Evolutionary conservation across 2,329 filamentous ascomycete species (phyloP).

Genomic region (Diplodia sapinea): DNA sequence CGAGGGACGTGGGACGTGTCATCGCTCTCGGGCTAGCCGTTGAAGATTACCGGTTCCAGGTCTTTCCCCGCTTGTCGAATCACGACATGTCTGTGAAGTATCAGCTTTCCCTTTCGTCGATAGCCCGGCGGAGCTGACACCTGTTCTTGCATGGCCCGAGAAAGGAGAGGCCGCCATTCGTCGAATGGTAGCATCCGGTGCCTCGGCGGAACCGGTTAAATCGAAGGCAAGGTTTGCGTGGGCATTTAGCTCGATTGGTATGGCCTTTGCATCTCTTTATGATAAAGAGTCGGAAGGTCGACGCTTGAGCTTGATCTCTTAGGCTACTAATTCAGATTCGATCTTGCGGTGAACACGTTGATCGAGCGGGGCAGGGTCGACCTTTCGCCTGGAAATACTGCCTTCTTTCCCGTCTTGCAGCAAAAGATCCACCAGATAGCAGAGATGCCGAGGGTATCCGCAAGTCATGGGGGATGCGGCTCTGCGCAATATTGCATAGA

Average conservation of each 20-base stretch:
- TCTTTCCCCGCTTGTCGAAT: not conserved
- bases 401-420: not conserved
- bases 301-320: not conserved
- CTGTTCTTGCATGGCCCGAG: not conserved
- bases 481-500: not conserved
- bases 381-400: not conserved
- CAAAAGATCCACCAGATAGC: not conserved
- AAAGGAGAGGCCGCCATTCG: not conserved
- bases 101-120: not conserved
- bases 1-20: not conserved
- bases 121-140: not conserved
- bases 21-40: not conserved
- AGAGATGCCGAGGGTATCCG: not conserved
- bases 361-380: not conserved
- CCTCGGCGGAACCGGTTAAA: not conserved
- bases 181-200: not conserved
- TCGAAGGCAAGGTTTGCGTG: not conserved
- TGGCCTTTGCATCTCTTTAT: not conserved
- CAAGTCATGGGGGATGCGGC: not conserved
- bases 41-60: not conserved
- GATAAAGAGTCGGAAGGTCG: not conserved
- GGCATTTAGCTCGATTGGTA: not conserved
- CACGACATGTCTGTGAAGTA: not conserved
- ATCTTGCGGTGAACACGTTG: constrained; percentile 1
- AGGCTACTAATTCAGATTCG: not conserved